These are phyloP conservation scores for Neonothopanus nambi DNA, from an alignment of 1,284 basidiomycete genomes.

Conservation along the genomic window DNA sequence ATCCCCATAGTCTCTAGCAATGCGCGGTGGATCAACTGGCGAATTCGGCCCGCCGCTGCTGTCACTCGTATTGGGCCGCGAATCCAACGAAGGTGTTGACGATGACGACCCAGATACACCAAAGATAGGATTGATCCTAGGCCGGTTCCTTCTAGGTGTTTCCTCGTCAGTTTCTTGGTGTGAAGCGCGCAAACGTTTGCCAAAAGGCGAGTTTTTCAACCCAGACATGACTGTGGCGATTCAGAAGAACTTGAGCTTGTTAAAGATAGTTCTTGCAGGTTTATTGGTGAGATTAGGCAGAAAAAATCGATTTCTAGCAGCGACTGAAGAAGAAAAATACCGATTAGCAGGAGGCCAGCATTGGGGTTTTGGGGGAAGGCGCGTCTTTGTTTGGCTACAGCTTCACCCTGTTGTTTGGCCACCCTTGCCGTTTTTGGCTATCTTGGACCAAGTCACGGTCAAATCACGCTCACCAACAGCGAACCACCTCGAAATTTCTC, in stretches of 20 bases:
- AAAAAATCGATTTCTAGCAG: neutral
- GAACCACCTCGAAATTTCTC: too few species aligned
- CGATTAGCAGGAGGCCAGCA: neutral
- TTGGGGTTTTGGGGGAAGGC: neutral
- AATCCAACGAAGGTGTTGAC: slow-evolving; percentile 57
- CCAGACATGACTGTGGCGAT: slow-evolving; percentile 47
- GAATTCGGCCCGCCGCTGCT: slow-evolving; percentile 54
- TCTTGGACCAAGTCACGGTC: too few species aligned
- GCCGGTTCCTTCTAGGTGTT: slow-evolving; percentile 50
- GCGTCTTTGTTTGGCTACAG: neutral
- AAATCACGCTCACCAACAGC: too few species aligned
- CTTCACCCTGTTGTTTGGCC: neutral
- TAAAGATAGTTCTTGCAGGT: neutral
- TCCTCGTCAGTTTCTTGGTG: slow-evolving; percentile 59
- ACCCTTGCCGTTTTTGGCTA: neutral
- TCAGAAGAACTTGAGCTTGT: neutral
- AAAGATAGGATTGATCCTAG: slow-evolving; percentile 56
- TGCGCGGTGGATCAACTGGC: slow-evolving; percentile 41
- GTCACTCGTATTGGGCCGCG: slow-evolving; percentile 53
- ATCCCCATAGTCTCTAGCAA: slow-evolving; percentile 66
- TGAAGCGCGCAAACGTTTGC: slow-evolving; percentile 71
- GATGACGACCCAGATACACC: slow-evolving; percentile 36
- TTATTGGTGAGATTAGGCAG: neutral
- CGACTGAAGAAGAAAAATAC: neutral
- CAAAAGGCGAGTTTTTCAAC: slow-evolving; percentile 79